Evolutionary conservation across 169 alveolate species (phyloP), one percentile per base, ranked within the genome.

Genomic region (Cryptosporidium parvum): DNA sequence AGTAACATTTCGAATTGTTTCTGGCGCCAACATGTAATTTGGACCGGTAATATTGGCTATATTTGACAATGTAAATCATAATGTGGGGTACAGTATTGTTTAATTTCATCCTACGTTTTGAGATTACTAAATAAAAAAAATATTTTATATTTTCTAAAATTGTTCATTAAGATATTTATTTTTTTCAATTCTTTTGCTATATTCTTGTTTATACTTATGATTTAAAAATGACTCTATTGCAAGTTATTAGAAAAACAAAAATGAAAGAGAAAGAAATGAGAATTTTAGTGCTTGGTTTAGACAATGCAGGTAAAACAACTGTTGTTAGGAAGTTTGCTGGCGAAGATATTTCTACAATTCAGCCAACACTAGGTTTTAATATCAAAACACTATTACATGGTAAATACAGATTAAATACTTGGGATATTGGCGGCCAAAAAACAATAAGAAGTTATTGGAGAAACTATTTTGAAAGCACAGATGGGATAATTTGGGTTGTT

Each of bases 381-480:
- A 89, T 70, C 44, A 72, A 85, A 70, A 91, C 85, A 9, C 42
- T 52, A 16, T 39, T 51, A 4, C 37, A 85, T 59, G 93, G 70
- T 53, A 96, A 94, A 29, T 96, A 94, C 65, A 94, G 95, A 62
- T 91, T 98, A 29, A 97, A 97, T 93, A 92, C 97, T 69, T 99
- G 99, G 99, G 99, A 99, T 92, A 98, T 99, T 21, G 99, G 99
- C n/a, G 99, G 99, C 23, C 99, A 99, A 94, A 95, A 97, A 68
- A 95, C 99, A 23, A 98, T 99, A 68, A 93, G 99, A 72, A 95
- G 98, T 44, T 98, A 97, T 84, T 99, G 99, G 99, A 93, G 98
- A 91, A 98, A 99, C 93, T 98, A 98, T 95, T 99, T 97, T 93
- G 99, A 98, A 93, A 93, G 97, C 75, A 98, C 99, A 23, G 99